These are phyloP conservation scores for Aureobasidium sp. DNA, from an alignment of 2,329 filamentous ascomycete species.

Conservation along the genomic window DNA sequence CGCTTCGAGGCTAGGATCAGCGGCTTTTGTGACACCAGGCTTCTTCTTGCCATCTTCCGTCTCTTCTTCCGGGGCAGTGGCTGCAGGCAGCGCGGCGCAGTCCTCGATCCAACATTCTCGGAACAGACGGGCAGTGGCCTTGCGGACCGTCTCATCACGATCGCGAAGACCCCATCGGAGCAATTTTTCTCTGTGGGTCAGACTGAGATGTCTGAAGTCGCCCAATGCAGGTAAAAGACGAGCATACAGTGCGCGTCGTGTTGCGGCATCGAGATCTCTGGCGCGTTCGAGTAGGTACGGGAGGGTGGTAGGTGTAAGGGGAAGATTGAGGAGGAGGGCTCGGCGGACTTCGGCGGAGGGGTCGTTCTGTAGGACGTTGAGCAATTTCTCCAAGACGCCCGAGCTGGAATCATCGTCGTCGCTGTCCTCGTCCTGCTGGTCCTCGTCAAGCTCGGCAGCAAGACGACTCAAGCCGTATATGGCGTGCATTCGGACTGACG, in stretches of 20 bases:
- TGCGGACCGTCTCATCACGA: conserved; percentile 86
- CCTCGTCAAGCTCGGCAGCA: conserved; percentile 60
- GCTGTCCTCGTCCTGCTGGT: conserved; percentile 54
- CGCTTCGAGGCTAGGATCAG: conserved; percentile 66
- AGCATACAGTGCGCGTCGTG: conserved; percentile 77
- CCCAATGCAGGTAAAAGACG: conserved; percentile 78
- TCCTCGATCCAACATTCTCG: conserved; percentile 97
- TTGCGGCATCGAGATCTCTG: conserved; percentile 76
- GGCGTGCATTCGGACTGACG: conserved; percentile 84
- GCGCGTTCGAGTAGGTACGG: conserved; percentile 85
- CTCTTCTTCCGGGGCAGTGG: conserved; percentile 40
- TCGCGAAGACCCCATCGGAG: conserved; percentile 91
- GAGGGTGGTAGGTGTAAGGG: conserved; percentile 70
- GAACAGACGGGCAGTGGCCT: conserved; percentile 83
- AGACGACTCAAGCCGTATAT: conserved; percentile 82
- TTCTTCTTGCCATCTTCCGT: conserved; percentile 44
- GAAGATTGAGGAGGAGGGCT: conserved; percentile 82
- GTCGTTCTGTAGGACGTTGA: conserved; percentile 87
- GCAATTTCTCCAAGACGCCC: conserved; percentile 70
- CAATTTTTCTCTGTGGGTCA: conserved; percentile 92
- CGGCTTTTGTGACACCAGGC: conserved; percentile 35
- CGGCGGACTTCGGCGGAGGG: conserved; percentile 87
- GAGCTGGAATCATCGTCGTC: conserved; percentile 55
- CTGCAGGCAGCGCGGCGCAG: conserved; percentile 61
- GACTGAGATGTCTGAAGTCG: conserved; percentile 86